A percentile compares a stretch with the other conserved stretches of the same genome.
Evolutionary conservation across 2,329 filamentous ascomycete species (phyloP).

Genomic region (Scytalidium lignicola): DNA sequence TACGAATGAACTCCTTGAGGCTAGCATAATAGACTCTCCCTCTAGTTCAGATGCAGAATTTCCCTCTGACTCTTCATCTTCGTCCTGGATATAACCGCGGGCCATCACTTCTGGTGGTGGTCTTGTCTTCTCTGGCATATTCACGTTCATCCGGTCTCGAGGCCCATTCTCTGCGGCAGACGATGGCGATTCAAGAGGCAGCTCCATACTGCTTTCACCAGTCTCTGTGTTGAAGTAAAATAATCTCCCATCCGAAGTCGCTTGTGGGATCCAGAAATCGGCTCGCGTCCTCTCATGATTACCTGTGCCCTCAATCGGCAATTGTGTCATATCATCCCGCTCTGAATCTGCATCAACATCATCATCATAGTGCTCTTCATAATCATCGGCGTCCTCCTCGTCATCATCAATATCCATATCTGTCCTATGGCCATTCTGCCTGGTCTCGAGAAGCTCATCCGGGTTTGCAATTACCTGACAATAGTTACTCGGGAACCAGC

Average conservation of each 20-base stretch:
- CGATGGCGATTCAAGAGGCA: constrained; percentile 85
- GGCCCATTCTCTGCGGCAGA: constrained; percentile 79
- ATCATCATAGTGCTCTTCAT: constrained; percentile 62
- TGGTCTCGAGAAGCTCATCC: constrained; percentile 63
- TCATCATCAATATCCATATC: constrained; percentile 56
- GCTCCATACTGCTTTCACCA: constrained; percentile 87
- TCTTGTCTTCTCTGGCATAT: constrained; percentile 82
- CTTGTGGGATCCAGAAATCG: constrained; percentile 98
- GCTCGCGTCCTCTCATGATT: constrained; percentile 71
- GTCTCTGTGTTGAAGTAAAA: constrained; percentile 99
- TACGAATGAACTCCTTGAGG: constrained; percentile 65
- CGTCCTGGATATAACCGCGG: constrained; percentile 72
- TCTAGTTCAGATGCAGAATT: constrained; percentile 84
- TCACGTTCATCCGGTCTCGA: constrained; percentile 80
- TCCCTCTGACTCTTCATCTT: constrained; percentile 81
- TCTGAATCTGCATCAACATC: constrained; percentile 64
- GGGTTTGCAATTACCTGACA: constrained; percentile 78
- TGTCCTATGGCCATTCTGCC: constrained; percentile 45
- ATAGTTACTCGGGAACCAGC: constrained; percentile 99
- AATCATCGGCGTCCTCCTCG: constrained; percentile 60
- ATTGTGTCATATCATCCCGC: constrained; percentile 47
- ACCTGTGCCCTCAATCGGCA: constrained; percentile 65
- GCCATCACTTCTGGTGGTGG: constrained; percentile 90
- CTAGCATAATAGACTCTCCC: constrained; percentile 66
- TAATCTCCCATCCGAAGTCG: constrained; percentile 83